Percentiles rank a stretch among this genome's conserved stretches.
Evolutionary conservation across 106 monocot genomes (phyloP).

Genomic region (Dendrobium huoshanense): DNA sequence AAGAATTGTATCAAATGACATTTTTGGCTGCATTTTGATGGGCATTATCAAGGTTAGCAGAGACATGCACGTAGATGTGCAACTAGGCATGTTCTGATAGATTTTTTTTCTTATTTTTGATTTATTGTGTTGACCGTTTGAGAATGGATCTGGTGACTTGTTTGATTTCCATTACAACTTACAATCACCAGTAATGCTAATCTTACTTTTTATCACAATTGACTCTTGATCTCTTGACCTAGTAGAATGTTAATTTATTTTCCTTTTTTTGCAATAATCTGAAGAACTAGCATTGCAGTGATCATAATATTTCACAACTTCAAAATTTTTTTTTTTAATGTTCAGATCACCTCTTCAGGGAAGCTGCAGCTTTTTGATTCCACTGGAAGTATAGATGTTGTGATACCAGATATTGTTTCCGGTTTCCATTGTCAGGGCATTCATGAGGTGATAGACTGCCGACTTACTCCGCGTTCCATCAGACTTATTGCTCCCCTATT

Average conservation of each 20-base stretch:
- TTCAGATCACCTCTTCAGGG: slow-evolving; percentile 54
- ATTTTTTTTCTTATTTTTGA: neutral
- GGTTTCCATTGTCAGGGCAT: slow-evolving; percentile 31
- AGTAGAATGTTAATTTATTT: neutral
- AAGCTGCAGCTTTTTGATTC: slow-evolving; percentile 80
- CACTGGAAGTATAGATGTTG: slow-evolving; percentile 73
- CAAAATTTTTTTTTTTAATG: slow-evolving; percentile 11
- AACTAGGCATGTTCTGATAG: neutral
- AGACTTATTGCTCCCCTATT: neutral
- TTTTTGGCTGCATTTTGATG: slow-evolving; percentile 60
- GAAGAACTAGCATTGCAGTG: neutral
- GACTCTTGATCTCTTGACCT: neutral
- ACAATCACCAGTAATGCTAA: neutral
- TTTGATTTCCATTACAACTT: neutral
- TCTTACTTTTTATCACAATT: neutral
- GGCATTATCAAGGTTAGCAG: slow-evolving; percentile 63
- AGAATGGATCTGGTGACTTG: neutral
- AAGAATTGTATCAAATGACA: slow-evolving; percentile 70
- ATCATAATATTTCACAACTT: neutral
- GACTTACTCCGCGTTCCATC: neutral
- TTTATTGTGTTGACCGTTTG: neutral
- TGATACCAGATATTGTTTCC: slow-evolving; percentile 61
- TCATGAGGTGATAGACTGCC: slow-evolving; percentile 50
- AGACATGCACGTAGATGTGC: neutral
- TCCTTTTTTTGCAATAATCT: neutral